A percentile compares a stretch with the other conserved stretches of the same genome.
Conservation (phyloP, 371 early-diverging fungal species). For the Saksenaea vasiformis region DNA sequence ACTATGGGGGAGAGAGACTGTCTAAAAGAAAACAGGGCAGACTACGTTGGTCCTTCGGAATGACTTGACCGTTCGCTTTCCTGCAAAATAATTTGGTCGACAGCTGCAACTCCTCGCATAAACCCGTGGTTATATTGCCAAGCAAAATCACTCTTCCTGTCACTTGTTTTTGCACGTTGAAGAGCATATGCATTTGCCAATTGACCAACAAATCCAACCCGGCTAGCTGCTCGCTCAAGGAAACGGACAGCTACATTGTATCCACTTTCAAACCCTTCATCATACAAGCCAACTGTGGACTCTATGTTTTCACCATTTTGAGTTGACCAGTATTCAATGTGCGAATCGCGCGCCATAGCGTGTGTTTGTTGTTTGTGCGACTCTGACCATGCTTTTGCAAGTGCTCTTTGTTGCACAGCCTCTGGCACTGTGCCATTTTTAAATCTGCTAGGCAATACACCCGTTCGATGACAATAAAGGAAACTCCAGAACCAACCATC, state of each 20-base stretch:
- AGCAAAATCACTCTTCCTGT: conserved; percentile 6
- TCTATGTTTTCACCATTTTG: background rate
- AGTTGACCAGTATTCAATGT: conserved; percentile 13
- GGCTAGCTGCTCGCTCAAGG: conserved; percentile 10
- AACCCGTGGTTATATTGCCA: conserved; percentile 36
- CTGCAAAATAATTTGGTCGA: conserved; percentile 11
- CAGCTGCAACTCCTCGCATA: conserved; percentile 15
- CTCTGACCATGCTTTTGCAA: background rate
- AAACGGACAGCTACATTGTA: conserved; percentile 26
- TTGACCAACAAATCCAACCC: conserved; percentile 24
- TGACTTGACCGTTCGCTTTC: background rate
- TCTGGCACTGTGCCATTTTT: background rate
- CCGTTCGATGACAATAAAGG: conserved; percentile 26
- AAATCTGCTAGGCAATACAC: conserved; percentile 6
- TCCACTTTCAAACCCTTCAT: conserved; percentile 23
- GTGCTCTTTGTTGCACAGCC: background rate
- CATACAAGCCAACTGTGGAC: conserved; percentile 13
- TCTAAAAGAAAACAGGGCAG: background rate
- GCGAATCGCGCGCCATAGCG: conserved; percentile 8
- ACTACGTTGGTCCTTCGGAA: background rate
- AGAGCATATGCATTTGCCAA: conserved; percentile 23
- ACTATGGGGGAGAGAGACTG: too few relatives aligned
- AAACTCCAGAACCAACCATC: conserved; percentile 36
- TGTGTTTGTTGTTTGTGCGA: background rate
- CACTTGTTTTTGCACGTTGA: conserved; percentile 3